Evolutionary conservation across 805 yeast genomes (phyloP), one percentile per base, ranked within the genome.

Genomic region (Lipomyces anomalus): DNA sequence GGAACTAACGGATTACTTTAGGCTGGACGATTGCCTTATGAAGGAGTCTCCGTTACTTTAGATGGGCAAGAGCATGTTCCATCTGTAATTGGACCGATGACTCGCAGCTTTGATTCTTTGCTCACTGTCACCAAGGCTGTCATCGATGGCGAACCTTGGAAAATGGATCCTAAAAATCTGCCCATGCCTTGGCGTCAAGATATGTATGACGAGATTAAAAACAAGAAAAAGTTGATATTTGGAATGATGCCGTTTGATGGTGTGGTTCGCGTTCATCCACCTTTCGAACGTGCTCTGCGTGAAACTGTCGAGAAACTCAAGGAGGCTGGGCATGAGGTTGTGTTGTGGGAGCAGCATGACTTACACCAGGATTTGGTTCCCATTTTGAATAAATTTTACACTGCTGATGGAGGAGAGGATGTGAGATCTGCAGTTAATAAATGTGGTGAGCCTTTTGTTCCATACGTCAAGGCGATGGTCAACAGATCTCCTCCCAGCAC

Each of bases 51-150:
- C n/a, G 68, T 65, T 35, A 65, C 72, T 2, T 63, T 54, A 40
- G 69, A 69, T 5, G 79, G 76, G 26, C 80, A 76, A 60, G 79
- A 75, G 56, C 65, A 74, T 34, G 75, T 78, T 23, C 69, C 72
- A n/a, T 62, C 73, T 16, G 72, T 73, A 11, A 67, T 68, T 48
- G 82, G 81, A 1, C 79, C 80, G 1, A 57, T 76, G 52, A 60
- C 74, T 1, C 57, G 61, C 4, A 58, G 65, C 4, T 49, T 72
- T 6, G 70, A 68, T 22, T 58, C 68, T n/a, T 43, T 75, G 21
- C 70, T 68, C 40, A 57, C 64, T 21, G 64, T 71, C 43, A 64
- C 68, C 32, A 63, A 69, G 42, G 51, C 65, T 1, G 60, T 77
- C 9, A 57, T 73, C 16, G 62, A 61, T 32, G 50, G 63, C 17